phyloP scores from a whole-genome alignment of 1,284 basidiomycete genomes.

The Pholiota adiposa region DNA sequence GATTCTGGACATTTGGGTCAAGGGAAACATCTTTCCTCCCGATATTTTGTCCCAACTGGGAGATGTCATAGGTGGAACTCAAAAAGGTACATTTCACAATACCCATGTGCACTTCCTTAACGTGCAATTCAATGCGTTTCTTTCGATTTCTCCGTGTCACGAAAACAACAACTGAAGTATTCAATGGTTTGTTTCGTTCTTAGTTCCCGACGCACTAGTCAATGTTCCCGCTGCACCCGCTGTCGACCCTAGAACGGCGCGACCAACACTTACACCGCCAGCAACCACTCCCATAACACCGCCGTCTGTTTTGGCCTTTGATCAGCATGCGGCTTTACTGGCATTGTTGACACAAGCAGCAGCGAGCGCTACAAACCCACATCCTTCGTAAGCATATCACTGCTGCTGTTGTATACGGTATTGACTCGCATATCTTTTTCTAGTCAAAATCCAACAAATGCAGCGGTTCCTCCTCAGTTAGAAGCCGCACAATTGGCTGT shows the following conservation, averaged over 20 bases:
- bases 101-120: slow-evolving; percentile 76
- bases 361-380: slow-evolving; percentile 39
- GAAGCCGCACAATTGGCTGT: slow-evolving; percentile 66
- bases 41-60: slow-evolving; percentile 68
- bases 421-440: slow-evolving; percentile 15
- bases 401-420: not conserved
- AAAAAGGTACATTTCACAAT: slow-evolving; percentile 83
- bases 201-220: slow-evolving; percentile 51
- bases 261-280: slow-evolving; percentile 27
- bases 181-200: slow-evolving; percentile 58
- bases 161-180: slow-evolving; percentile 71
- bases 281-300: slow-evolving; percentile 31
- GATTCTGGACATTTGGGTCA: slow-evolving; percentile 94
- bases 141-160: slow-evolving; percentile 51
- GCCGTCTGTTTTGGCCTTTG: slow-evolving; percentile 36
- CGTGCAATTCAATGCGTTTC: slow-evolving; percentile 63
- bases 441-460: slow-evolving; percentile 72
- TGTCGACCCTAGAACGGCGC: slow-evolving; percentile 47
- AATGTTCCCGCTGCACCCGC: slow-evolving; percentile 29
- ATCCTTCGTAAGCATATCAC: slow-evolving; percentile 34
- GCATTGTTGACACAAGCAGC: slow-evolving; percentile 67
- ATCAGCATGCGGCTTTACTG: slow-evolving; percentile 63
- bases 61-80: slow-evolving; percentile 64
- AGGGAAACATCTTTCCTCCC: slow-evolving; percentile 83
- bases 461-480: slow-evolving; percentile 38